Base-by-base conservation (phyloP, 208 protist genomes). In the Borovskyia barvae region DNA sequence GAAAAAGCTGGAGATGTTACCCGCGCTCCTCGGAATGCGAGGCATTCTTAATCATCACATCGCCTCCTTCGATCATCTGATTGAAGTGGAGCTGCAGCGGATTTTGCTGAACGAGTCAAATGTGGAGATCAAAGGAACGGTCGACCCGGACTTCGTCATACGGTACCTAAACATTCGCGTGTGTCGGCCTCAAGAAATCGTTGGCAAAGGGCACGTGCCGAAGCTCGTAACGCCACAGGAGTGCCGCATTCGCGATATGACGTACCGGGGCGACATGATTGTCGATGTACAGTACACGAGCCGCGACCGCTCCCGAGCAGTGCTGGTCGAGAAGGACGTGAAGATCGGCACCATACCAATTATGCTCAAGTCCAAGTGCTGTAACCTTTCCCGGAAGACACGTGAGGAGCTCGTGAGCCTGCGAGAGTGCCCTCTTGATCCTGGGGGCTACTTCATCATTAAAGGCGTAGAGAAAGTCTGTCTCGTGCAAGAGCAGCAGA, bases 371-470 rank as follows among this genome's bases (percentile, higher is more conserved):
- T 98, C 90, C 30, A 87, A 77, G n/a, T 87, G 94, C 36, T 99
- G 99, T 75, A 91, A 99, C 24, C 70, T 99, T 0, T 78, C 76
- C 40, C 77, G 80, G 2, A 97, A 97, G 68, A 88, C 64, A 7
- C 68, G 88, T 7, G 90, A 93, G 43, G 89, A 99, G 74, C 75
- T 99, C 19, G 83, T 98, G 25, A 58, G 71, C 20, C 76, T 99
- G 53, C 83, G 92, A n/a, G 99, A 99, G 82, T 99, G 99, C 80
- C 94, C 97, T 8, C 62, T 99, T 9, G 99, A 99, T 70, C 97
- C 98, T 0, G 98, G 97, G 20, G 99, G 99, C 41, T 99, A 99
- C 80, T 99, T 99, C 77, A 89, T 99, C 51, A 94, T 99, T 39
- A 98, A 98, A 58, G 99, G 99, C 33, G 92, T 96, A 7, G 99